A percentile compares a stretch with the other conserved stretches of the same genome.
phyloP scores from a whole-genome alignment of 2,329 filamentous ascomycete species.

The Monascus ruber region DNA sequence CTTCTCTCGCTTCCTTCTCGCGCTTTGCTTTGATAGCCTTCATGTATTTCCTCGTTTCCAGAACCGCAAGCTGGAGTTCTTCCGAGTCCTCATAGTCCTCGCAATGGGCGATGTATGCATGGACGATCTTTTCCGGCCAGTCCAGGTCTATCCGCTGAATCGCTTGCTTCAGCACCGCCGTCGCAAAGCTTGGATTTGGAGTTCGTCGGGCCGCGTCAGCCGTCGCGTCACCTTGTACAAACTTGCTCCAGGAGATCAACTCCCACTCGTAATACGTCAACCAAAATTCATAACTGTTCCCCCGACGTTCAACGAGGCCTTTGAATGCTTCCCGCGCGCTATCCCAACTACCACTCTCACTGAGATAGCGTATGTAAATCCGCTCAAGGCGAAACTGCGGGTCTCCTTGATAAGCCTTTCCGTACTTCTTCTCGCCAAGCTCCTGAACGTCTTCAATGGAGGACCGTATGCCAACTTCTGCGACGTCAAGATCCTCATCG shows the following conservation, averaged over 20 bases:
- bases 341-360: constrained; percentile 66
- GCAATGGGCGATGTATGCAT: constrained; percentile 45
- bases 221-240: constrained; percentile 42
- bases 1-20: constrained; percentile 53
- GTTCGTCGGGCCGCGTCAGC: constrained; percentile 44
- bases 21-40: constrained; percentile 54
- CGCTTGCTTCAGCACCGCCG: constrained; percentile 63
- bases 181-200: constrained; percentile 61
- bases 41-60: constrained; percentile 58
- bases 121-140: constrained; percentile 40
- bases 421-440: constrained; percentile 67
- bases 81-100: constrained; percentile 79
- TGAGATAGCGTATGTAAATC: constrained; percentile 84
- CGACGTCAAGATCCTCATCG: constrained; percentile 77
- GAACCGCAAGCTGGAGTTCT: constrained; percentile 60
- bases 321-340: constrained; percentile 71
- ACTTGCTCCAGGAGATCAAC: constrained; percentile 57
- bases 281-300: constrained; percentile 87
- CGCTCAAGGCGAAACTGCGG: constrained; percentile 79
- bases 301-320: constrained; percentile 55
- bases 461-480: constrained; percentile 76
- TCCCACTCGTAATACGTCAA: constrained; percentile 86
- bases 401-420: constrained; percentile 69
- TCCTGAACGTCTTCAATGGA: constrained; percentile 75
- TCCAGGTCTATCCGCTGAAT: constrained; percentile 41